Evolutionary conservation across 371 early-diverging fungal species (phyloP).

Genomic region (Lichtheimia ramosa): DNA sequence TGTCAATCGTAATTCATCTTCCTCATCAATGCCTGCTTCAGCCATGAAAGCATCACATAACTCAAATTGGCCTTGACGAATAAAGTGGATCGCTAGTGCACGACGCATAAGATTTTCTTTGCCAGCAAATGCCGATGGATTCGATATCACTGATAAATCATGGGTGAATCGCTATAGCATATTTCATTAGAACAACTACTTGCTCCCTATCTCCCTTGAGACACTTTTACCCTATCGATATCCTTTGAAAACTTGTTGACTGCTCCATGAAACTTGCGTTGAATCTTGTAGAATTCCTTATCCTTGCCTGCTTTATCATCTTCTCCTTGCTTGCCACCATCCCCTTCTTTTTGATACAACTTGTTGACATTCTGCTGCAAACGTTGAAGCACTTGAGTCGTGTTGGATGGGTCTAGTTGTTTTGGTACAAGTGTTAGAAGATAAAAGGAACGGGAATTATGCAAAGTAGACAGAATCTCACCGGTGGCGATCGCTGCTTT

Average conservation of each 20-base stretch:
- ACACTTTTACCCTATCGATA: conserved; percentile 64
- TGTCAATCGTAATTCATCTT: conserved; percentile 27
- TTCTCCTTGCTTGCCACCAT: conserved; percentile 1
- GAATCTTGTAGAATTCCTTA: conserved; percentile 44
- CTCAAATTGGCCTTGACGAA: conserved; percentile 87
- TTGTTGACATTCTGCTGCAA: conserved; percentile 3
- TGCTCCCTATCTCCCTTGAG: too few relatives aligned
- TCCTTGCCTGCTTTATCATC: conserved; percentile 7
- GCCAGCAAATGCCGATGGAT: conserved; percentile 69
- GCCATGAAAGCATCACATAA: conserved; percentile 63
- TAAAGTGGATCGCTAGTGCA: conserved; percentile 75
- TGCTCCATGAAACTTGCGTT: conserved; percentile 61
- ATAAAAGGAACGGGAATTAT: background rate
- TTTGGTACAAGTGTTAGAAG: background rate
- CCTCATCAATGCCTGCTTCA: conserved; percentile 39
- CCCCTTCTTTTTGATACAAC: conserved; percentile 5
- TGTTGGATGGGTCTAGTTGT: background rate
- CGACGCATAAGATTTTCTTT: conserved; percentile 60
- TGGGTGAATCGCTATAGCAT: conserved; percentile 68
- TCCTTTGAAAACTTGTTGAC: conserved; percentile 70
- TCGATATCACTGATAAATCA: conserved; percentile 56
- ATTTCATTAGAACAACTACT: too few relatives aligned
- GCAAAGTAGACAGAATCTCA: conserved; percentile 3
- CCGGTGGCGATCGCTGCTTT: conserved; percentile 25
- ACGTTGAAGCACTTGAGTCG: background rate